phyloP scores from a whole-genome alignment of 495 filamentous ascomycete genomes.

The Neurospora sp. region DNA sequence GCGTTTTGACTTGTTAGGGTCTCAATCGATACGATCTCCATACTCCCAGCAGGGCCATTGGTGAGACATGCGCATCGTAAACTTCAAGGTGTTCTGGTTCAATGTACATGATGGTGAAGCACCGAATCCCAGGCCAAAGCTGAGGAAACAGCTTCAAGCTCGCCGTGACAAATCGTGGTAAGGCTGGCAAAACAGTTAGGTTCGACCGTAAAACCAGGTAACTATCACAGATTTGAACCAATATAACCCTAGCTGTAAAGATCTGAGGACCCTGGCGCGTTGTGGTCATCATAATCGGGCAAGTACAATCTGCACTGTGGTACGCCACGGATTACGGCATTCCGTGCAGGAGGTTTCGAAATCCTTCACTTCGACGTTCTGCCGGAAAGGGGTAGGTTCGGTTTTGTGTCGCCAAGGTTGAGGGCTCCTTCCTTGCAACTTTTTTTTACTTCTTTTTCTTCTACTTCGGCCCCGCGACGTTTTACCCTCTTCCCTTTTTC shows the following conservation, averaged over 20 bases:
- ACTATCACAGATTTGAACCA: not conserved
- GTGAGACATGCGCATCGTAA: not conserved
- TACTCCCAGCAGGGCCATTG: not conserved
- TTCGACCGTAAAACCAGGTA: not conserved
- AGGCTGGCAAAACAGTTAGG: too few species aligned
- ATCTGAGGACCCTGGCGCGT: not conserved
- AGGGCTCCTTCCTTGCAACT: not conserved
- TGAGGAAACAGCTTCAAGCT: not conserved
- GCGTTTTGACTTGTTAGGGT: not conserved
- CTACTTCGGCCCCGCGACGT: not conserved
- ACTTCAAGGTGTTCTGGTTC: not conserved
- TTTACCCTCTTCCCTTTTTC: conserved; percentile 1
- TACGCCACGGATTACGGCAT: not conserved
- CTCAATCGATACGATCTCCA: not conserved
- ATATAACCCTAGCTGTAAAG: not conserved
- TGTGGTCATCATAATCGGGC: not conserved
- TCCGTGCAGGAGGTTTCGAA: not conserved
- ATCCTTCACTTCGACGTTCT: not conserved
- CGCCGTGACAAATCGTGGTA: not conserved
- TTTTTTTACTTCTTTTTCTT: not conserved
- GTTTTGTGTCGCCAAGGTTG: not conserved
- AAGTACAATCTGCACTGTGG: not conserved
- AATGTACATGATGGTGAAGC: not conserved
- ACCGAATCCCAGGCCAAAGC: not conserved
- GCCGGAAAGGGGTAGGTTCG: not conserved